Evolutionary conservation across 192 early-diverging fungal species (phyloP).

Genomic region (Entophlyctis luteolus): DNA sequence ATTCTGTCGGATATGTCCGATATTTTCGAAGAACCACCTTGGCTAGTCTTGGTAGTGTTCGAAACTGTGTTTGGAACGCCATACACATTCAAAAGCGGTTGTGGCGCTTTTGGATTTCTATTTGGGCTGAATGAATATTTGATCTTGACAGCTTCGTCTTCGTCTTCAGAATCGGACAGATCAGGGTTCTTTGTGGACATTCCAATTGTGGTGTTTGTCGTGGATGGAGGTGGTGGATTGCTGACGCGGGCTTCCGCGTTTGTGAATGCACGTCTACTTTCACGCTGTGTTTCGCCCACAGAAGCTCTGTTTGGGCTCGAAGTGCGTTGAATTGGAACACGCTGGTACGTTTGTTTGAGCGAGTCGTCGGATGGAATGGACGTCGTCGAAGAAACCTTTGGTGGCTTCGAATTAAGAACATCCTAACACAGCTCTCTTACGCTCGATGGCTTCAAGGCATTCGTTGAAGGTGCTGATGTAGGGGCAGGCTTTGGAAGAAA

Average conservation of each 20-base stretch:
- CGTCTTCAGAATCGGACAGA: conserved; percentile 1
- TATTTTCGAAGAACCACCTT: neutral
- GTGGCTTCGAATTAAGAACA: too few species aligned
- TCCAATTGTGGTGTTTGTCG: neutral
- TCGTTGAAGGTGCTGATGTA: neutral
- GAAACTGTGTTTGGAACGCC: conserved; percentile 54
- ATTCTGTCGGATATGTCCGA: conserved; percentile 76
- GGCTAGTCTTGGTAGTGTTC: conserved; percentile 6
- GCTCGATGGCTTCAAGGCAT: neutral
- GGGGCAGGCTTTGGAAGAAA: conserved; percentile 26
- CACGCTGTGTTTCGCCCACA: too few species aligned
- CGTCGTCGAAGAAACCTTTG: too few species aligned
- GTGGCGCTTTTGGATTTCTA: conserved; percentile 4
- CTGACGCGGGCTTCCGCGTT: too few species aligned
- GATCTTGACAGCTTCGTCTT: conserved; percentile 3
- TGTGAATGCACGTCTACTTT: too few species aligned
- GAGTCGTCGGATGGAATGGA: too few species aligned
- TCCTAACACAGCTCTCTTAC: neutral
- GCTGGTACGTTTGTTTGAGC: too few species aligned
- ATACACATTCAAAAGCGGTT: conserved; percentile 69
- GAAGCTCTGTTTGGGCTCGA: too few species aligned
- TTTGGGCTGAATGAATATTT: conserved; percentile 14
- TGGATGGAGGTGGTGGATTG: neutral
- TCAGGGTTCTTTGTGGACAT: neutral
- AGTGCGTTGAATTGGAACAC: too few species aligned